phyloP scores from a whole-genome alignment of 805 yeast species.

The Zygosaccharomyces bailii region DNA sequence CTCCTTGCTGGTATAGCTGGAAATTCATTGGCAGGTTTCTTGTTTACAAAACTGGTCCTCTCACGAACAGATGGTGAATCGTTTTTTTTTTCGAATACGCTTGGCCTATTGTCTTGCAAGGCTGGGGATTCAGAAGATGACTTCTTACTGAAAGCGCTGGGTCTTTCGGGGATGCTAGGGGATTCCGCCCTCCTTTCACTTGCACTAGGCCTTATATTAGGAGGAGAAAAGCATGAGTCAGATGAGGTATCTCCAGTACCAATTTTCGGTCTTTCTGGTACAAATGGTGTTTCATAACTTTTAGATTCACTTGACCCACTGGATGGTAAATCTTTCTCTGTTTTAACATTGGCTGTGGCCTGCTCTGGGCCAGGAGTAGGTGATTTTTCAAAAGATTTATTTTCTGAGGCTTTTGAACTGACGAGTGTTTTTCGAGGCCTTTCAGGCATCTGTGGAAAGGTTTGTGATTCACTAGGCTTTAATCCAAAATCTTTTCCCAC shows the following conservation, averaged over 20 bases:
- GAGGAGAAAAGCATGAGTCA: conserved; percentile 10
- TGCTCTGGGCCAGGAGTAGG: background rate
- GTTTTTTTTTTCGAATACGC: background rate
- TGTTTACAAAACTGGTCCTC: background rate
- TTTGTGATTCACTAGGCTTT: background rate
- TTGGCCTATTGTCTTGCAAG: background rate
- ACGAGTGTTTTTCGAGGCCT: conserved; percentile 1
- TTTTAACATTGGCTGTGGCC: background rate
- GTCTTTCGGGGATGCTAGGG: conserved; percentile 9
- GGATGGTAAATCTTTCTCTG: background rate
- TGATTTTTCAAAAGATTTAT: background rate
- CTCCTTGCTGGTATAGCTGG: conserved; percentile 17
- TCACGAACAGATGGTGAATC: background rate
- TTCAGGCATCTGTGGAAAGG: background rate
- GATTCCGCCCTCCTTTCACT: background rate
- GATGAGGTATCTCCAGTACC: background rate
- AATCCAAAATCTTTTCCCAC: background rate
- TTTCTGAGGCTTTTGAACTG: background rate
- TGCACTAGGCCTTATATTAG: conserved; percentile 11
- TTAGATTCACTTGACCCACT: background rate
- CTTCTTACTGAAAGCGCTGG: background rate
- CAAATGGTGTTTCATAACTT: conserved; percentile 1
- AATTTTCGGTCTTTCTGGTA: background rate
- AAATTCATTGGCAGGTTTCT: conserved; percentile 1
- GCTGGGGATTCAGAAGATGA: conserved; percentile 7